Conservation (phyloP, 78 protist species). For the Paratrimastix pyriformis region DNA sequence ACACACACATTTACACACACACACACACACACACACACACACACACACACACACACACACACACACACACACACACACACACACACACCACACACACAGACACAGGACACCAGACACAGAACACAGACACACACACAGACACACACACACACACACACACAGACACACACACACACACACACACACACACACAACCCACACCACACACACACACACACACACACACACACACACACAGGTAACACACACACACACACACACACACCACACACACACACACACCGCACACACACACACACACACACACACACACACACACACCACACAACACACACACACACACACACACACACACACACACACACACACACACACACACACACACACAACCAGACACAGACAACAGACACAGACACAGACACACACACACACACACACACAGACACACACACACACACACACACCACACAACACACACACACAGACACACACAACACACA, state of each 20-base stretch:
- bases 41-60: not conserved
- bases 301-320: no score
- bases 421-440: not conserved
- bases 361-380: not conserved
- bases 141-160: not conserved
- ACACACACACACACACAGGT: not conserved
- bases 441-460: not conserved
- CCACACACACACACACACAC: conserved; percentile 1
- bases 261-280: no score
- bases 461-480: no score
- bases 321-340: no score
- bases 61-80: not conserved
- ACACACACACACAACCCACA: no score
- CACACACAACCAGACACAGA: not conserved
- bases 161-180: not conserved
- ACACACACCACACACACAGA: no score
- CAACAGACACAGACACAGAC: not conserved
- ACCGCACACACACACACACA: no score
- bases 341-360: not conserved
- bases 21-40: not conserved
- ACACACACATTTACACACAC: not conserved
- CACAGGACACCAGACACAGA: no score
- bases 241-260: not conserved
- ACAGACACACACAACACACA: no score
- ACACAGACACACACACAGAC: not conserved